Base-by-base conservation (phyloP, 2,329 filamentous ascomycete genomes). In the Spiromastix sp. region DNA sequence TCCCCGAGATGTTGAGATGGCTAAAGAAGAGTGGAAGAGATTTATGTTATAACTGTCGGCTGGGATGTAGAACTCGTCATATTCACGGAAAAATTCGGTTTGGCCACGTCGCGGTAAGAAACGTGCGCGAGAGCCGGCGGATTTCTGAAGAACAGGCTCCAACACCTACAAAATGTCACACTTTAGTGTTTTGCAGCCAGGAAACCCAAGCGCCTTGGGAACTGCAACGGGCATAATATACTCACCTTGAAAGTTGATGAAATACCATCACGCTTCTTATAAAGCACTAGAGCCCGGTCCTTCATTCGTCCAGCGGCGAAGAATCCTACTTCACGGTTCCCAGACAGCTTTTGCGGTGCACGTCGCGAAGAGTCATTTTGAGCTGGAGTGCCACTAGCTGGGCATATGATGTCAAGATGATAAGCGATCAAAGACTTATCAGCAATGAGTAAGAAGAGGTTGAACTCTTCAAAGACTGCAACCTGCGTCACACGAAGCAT, bases 61-160 rank as follows among this genome's bases (percentile, higher is more conserved):
- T 0, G 91, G 91, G 48, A 98, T 87, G 63, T 96, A 98, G 61
- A 98, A 98, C 48, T 96, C 91, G 63, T 98, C 91, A 56, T 87
- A 98, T 54, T 98, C 91, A 43, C 91, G 81, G 77, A 96, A 98
- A 49, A 89, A 89, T 49, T 98, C 91, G 0, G 89, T 95, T 40
- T 74, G 78, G 13, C 85, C 85, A 19, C 72, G 70, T 7, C 73
- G 72, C 5, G 52, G 50, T 53, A 75, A 78, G 44, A 80, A 67
- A 6, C 85, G 77, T 4, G 77, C 74, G 49, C 80, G 84, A 66
- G 83, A 89, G 52, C 93, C 84, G 0, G 83, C 79, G 1, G 86
- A 82, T 55, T 94, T 95, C 47, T 95, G 87, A 52, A 91, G 83
- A 17, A 98, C 85, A 1, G 91, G 91, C 56, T 98, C 91, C 6